Evolutionary conservation across 2,329 filamentous ascomycete genomes (phyloP).

Genomic region (Colletotrichum melonis): DNA sequence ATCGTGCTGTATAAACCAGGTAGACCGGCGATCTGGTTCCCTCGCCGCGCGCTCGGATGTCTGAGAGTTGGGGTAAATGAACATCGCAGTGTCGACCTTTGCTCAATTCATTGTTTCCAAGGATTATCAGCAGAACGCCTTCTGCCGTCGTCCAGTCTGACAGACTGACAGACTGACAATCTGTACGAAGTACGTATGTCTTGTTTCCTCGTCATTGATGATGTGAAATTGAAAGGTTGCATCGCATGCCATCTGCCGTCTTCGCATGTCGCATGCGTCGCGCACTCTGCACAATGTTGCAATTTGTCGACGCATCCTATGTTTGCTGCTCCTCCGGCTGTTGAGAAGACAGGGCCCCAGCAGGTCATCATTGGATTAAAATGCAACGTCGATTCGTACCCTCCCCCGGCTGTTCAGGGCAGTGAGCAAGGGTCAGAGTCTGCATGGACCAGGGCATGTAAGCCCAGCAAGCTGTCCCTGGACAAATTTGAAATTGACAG

Average conservation of each 20-base stretch:
- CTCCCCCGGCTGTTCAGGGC: neutral
- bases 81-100: neutral
- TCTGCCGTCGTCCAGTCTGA: neutral
- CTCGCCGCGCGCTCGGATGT: constrained; percentile 6
- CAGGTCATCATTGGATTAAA: constrained; percentile 18
- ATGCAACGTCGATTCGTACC: constrained; percentile 30
- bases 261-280: constrained; percentile 15
- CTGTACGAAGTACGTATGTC: neutral
- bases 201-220: neutral
- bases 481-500: constrained; percentile 29
- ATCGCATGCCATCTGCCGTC: constrained; percentile 15
- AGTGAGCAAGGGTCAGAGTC: constrained; percentile 8
- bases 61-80: constrained; percentile 8
- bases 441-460: constrained; percentile 5
- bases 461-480: constrained; percentile 12
- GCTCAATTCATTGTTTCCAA: neutral
- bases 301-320: neutral
- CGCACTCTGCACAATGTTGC: constrained; percentile 12
- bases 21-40: constrained; percentile 27
- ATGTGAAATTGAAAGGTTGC: neutral
- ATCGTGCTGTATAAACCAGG: neutral
- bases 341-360: neutral
- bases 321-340: neutral
- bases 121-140: too few relatives aligned
- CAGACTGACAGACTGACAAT: constrained; percentile 3